These are phyloP conservation scores for Zygoascus bituminiphila DNA, from an alignment of 805 yeast species.

Conservation along the genomic window DNA sequence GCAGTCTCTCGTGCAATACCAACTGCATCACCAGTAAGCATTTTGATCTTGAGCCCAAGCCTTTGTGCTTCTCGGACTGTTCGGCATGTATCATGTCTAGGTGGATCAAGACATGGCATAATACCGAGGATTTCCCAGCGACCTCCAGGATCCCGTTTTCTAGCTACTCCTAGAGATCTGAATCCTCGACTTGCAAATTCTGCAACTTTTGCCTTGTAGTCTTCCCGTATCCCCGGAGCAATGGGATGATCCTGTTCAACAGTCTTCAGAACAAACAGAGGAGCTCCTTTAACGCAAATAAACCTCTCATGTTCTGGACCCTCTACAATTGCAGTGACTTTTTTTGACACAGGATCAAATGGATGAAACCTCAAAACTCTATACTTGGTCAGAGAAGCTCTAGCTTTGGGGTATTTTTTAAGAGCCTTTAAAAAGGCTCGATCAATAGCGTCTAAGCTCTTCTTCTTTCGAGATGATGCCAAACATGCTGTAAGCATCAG, in stretches of 20 bases:
- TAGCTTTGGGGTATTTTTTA: conserved; percentile 83
- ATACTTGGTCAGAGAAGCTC: conserved; percentile 86
- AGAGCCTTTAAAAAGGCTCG: conserved; percentile 92
- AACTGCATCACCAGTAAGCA: conserved; percentile 99
- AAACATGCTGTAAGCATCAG: conserved; percentile 95
- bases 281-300: conserved; percentile 96
- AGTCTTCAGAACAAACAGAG: conserved; percentile 91
- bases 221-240: conserved; percentile 87
- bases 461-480: conserved; percentile 96
- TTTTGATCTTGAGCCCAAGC: conserved; percentile 91
- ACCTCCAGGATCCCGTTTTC: conserved; percentile 90
- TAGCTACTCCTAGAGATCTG: conserved; percentile 97
- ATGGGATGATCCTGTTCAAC: conserved; percentile 96
- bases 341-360: conserved; percentile 95
- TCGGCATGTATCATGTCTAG: conserved; percentile 95
- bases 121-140: conserved; percentile 97
- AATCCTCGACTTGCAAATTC: conserved; percentile 97
- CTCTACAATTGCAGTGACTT: conserved; percentile 90
- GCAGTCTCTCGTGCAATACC: conserved; percentile 98
- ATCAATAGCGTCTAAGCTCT: conserved; percentile 97
- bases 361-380: conserved; percentile 94
- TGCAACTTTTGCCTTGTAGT: conserved; percentile 94
- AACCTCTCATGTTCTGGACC: conserved; percentile 94
- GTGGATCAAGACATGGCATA: conserved; percentile 99
- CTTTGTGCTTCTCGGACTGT: conserved; percentile 86